These are phyloP conservation scores for Colletotrichum sp. DNA, from an alignment of 2,329 filamentous ascomycete genomes.

Conservation along the genomic window DNA sequence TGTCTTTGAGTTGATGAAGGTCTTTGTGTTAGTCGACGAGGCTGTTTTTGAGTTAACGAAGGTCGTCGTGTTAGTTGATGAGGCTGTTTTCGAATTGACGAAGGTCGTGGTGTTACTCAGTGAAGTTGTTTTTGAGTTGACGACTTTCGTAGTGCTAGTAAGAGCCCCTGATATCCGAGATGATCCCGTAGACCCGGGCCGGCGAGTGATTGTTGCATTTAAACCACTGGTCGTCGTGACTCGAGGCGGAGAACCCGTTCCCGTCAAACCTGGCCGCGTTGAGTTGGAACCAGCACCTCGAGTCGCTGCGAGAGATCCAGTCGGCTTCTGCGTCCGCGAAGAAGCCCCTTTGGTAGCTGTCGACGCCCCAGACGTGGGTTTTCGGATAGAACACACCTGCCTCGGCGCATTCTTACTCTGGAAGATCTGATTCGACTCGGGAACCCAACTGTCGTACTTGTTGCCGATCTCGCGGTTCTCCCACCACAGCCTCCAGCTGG, in stretches of 20 bases:
- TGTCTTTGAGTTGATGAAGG: not conserved
- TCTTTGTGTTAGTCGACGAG: not conserved
- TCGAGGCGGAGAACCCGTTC: not conserved
- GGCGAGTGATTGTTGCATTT: not conserved
- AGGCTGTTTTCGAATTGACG: not conserved
- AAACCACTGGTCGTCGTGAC: not conserved
- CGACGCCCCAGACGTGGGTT: not conserved
- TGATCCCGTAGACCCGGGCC: not conserved
- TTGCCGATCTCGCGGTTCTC: constrained; percentile 33
- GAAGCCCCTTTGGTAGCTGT: not conserved
- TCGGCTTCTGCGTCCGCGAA: not conserved
- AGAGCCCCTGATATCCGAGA: fast-evolving
- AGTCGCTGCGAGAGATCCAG: not conserved
- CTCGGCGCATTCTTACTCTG: not conserved
- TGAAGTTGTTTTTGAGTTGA: not conserved
- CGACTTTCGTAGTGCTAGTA: not conserved
- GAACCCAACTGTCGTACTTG: not conserved
- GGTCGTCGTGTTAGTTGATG: not conserved
- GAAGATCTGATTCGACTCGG: not conserved
- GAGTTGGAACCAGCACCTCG: not conserved
- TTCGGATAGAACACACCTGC: not conserved
- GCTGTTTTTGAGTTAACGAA: not conserved
- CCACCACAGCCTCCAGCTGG: constrained; percentile 1
- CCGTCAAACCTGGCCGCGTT: not conserved
- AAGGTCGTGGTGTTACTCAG: not conserved